Percentiles rank a stretch among this genome's conserved stretches.
These are phyloP conservation scores for Picocystis sp. DNA, from an alignment of 163 green algal genomes.

Conservation along the genomic window DNA sequence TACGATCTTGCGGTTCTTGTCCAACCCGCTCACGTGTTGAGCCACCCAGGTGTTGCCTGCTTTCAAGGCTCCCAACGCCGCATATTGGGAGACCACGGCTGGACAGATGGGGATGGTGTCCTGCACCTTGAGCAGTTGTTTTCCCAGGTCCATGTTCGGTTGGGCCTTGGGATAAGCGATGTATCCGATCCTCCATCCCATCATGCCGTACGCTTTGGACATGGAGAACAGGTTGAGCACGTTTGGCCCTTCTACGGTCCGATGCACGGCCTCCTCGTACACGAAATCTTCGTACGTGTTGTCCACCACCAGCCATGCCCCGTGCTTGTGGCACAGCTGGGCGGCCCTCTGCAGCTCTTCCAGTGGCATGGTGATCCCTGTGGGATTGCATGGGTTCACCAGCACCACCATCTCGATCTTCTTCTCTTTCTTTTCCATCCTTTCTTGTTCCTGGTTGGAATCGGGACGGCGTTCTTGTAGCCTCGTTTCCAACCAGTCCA, in stretches of 20 bases:
- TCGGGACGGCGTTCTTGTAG: neutral
- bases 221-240: constrained; percentile 84
- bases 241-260: constrained; percentile 42
- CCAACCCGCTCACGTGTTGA: constrained; percentile 17
- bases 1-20: constrained; percentile 20
- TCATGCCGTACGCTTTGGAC: constrained; percentile 87
- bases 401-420: constrained; percentile 37
- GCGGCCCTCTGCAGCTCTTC: constrained; percentile 9
- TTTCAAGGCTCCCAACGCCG: constrained; percentile 36
- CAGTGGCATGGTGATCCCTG: constrained; percentile 25
- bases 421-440: neutral
- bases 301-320: constrained; percentile 55
- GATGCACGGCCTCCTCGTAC: constrained; percentile 42
- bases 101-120: constrained; percentile 67
- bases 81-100: constrained; percentile 26
- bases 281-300: constrained; percentile 68
- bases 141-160: constrained; percentile 33
- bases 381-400: constrained; percentile 80
- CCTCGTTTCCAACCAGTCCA: constrained; percentile 48
- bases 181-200: constrained; percentile 84
- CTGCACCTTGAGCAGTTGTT: constrained; percentile 52
- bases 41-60: constrained; percentile 36
- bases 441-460: neutral
- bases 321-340: constrained; percentile 22
- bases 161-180: constrained; percentile 28